phyloP scores from a whole-genome alignment of 1,284 basidiomycete genomes.

The Cystobasidiaceae sp. region DNA sequence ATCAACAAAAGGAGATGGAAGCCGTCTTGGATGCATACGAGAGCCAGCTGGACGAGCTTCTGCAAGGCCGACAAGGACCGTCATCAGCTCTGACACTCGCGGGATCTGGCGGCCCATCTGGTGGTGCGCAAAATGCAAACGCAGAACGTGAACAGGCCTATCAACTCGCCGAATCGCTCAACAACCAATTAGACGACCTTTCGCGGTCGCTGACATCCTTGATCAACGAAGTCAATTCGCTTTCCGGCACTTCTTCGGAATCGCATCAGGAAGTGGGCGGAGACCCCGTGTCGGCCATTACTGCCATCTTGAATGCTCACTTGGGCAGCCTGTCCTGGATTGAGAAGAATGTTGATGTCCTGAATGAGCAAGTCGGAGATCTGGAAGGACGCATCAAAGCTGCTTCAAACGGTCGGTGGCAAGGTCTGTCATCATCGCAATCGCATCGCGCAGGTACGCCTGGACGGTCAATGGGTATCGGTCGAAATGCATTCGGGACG shows the following conservation, averaged over 20 bases:
- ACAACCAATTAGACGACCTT: conserved; percentile 87
- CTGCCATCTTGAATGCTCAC: conserved; percentile 89
- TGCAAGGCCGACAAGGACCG: conserved; percentile 44
- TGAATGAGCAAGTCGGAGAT: conserved; percentile 45
- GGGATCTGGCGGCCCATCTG: conserved; percentile 12
- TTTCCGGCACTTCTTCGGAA: conserved; percentile 45
- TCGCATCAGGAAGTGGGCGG: conserved; percentile 49
- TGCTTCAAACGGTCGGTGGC: conserved; percentile 35
- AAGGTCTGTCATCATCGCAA: conserved; percentile 8
- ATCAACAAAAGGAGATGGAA: conserved; percentile 81
- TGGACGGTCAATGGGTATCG: not conserved
- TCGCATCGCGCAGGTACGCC: not conserved
- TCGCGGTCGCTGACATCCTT: conserved; percentile 84
- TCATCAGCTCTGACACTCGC: not conserved
- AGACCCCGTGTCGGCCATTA: conserved; percentile 86
- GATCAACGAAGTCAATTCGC: conserved; percentile 83
- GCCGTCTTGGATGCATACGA: conserved; percentile 81
- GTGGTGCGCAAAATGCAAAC: conserved; percentile 70
- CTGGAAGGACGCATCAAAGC: conserved; percentile 43
- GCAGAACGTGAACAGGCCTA: conserved; percentile 93
- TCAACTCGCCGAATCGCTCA: conserved; percentile 82
- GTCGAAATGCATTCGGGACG: conserved; percentile 14
- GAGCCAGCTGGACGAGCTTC: conserved; percentile 70
- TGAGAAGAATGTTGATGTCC: conserved; percentile 43
- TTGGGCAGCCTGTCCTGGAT: conserved; percentile 91